These are phyloP conservation scores for Royoungia palumana DNA, from an alignment of 768 basidiomycete species.

Conservation along the genomic window DNA sequence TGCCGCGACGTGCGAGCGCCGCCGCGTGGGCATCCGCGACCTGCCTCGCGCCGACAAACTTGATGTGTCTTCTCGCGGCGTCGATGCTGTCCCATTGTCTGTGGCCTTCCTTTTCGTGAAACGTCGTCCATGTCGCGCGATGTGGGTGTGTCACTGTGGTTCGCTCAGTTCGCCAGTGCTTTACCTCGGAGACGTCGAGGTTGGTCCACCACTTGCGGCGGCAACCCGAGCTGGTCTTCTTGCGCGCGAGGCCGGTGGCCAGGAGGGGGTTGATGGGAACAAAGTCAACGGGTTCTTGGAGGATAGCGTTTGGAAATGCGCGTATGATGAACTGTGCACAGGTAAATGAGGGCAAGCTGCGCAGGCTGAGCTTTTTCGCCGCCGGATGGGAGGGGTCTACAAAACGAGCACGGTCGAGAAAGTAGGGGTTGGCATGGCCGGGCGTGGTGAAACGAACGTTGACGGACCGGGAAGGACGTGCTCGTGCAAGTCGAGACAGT, in stretches of 20 bases:
- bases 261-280: slow-evolving; percentile 21
- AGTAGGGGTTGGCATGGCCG: slow-evolving; percentile 12
- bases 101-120: neutral
- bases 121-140: no score
- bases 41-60: neutral
- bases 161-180: neutral
- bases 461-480: neutral
- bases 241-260: slow-evolving; percentile 11
- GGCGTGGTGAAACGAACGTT: slow-evolving; percentile 13
- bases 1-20: slow-evolving; percentile 7
- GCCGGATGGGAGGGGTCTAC: slow-evolving; percentile 24
- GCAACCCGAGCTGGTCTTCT: neutral
- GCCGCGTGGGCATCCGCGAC: slow-evolving; percentile 5
- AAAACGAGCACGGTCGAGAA: slow-evolving; percentile 7
- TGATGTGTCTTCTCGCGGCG: neutral
- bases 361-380: slow-evolving; percentile 1
- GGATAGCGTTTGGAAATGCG: slow-evolving; percentile 22
- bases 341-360: slow-evolving; percentile 14
- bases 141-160: no score
- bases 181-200: neutral
- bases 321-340: slow-evolving; percentile 23
- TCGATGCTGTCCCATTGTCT: neutral
- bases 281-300: slow-evolving; percentile 9
- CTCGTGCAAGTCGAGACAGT: neutral
- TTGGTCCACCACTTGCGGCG: slow-evolving; percentile 1